These are phyloP conservation scores for Aureobasidium sp. DNA, from an alignment of 2,329 filamentous ascomycete genomes.

Conservation along the genomic window DNA sequence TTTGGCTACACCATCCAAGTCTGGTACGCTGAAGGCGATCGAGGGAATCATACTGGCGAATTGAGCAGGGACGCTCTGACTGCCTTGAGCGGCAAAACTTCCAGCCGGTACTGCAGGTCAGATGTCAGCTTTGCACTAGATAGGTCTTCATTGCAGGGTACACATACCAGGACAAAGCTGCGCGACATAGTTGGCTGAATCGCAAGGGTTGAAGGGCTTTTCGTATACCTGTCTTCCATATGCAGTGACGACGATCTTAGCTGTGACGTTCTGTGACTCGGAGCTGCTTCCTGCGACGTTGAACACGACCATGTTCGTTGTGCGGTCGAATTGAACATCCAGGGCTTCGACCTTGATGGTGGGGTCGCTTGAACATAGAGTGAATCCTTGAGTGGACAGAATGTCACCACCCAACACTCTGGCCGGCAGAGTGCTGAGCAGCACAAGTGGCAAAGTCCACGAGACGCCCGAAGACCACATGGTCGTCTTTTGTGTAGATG, in stretches of 20 bases:
- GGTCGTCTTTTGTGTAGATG: neutral
- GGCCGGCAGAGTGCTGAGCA: conserved; percentile 32
- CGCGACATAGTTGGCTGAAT: conserved; percentile 55
- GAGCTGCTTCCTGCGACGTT: conserved; percentile 72
- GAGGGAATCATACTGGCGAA: conserved; percentile 71
- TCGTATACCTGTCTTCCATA: conserved; percentile 78
- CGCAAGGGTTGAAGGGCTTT: conserved; percentile 78
- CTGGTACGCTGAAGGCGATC: conserved; percentile 85
- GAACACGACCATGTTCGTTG: conserved; percentile 66
- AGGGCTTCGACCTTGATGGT: conserved; percentile 65
- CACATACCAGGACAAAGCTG: conserved; percentile 73
- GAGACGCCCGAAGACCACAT: conserved; percentile 26
- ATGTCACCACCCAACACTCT: conserved; percentile 60
- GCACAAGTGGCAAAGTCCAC: conserved; percentile 23
- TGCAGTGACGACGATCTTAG: conserved; percentile 66
- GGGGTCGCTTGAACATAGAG: conserved; percentile 56
- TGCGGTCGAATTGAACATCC: conserved; percentile 71
- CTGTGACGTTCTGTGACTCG: conserved; percentile 71
- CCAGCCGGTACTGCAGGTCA: conserved; percentile 60
- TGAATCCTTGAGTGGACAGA: conserved; percentile 74
- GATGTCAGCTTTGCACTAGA: neutral
- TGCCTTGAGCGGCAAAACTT: conserved; percentile 64
- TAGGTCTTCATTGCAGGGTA: neutral
- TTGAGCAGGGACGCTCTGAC: conserved; percentile 61
- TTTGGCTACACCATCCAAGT: conserved; percentile 79